Conservation (phyloP, 2,329 filamentous ascomycete genomes). For the Fusarium sp. region DNA sequence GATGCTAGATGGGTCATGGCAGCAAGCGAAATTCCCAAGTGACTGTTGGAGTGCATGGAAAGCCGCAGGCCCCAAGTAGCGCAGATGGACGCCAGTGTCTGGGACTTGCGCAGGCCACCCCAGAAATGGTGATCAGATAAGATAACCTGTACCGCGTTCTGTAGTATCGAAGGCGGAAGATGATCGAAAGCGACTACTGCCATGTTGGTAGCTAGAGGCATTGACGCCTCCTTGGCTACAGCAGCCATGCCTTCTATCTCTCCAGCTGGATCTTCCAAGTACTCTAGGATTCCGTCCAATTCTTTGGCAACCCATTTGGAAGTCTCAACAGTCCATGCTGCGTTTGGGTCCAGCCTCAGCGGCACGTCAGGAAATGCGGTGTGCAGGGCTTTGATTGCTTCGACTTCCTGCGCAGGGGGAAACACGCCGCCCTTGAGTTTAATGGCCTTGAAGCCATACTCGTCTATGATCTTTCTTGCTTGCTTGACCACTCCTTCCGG, state of each 20-base stretch:
- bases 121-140: conserved; percentile 58
- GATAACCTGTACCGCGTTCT: conserved; percentile 55
- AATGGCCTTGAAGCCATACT: conserved; percentile 57
- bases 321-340: conserved; percentile 54
- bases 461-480: conserved; percentile 53
- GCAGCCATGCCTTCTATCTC: conserved; percentile 58
- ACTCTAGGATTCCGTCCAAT: conserved; percentile 52
- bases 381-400: conserved; percentile 53
- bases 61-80: conserved; percentile 54
- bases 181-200: conserved; percentile 56
- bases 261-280: conserved; percentile 54
- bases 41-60: conserved; percentile 58
- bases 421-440: conserved; percentile 58
- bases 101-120: conserved; percentile 56
- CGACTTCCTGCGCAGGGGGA: conserved; percentile 53
- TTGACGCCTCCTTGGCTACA: conserved; percentile 53
- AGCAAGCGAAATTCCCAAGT: conserved; percentile 56
- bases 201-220: conserved; percentile 58
- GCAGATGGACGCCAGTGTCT: conserved; percentile 53
- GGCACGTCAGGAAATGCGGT: conserved; percentile 52
- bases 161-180: conserved; percentile 52
- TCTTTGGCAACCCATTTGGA: conserved; percentile 55
- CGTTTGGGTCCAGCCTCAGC: conserved; percentile 53
- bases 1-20: conserved; percentile 58
- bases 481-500: conserved; percentile 50